Base-by-base conservation (phyloP, 1,139 yeast genomes). In the Eremothecium gossypii region DNA sequence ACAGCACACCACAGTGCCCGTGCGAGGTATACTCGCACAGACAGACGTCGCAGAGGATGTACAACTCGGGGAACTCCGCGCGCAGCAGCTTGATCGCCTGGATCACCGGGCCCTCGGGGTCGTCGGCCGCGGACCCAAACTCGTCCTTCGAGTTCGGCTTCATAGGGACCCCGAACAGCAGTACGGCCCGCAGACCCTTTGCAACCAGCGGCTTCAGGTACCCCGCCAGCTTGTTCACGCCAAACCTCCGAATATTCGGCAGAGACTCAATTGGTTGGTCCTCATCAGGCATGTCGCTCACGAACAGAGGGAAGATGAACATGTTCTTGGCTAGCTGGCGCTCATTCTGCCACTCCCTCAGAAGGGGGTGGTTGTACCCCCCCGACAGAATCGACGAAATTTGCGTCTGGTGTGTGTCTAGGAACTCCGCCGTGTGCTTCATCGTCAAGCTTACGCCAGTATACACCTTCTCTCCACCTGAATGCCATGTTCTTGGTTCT, bases 61-160 rank as follows among this genome's bases (percentile, higher is more conserved):
- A 91, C 47, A 91, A 71, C 34, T 77, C 83, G 4, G 98, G 97
- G 65, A 83, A 87, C 30, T 73, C 67, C 38, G 64, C 53, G 47
- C 72, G 73, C 47, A 91, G 71, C 2, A 74, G 70, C 57, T 78
- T 81, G 54, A 84, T 80, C 27, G 91, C 83, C 48, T 64, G 72
- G 51, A 91, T 89, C 4, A 91, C 97, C 2, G 98, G 98, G 0
- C 98, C 97, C 30, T 84, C 73, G 35, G 96, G 96, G 64, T 89
- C 96, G 62, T 91, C 98, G 1, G 99, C 98, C 35, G 87, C 77
- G 2, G 95, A 76, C 12, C 96, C 99, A 38, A 70, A 70, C 7
- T 73, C 70, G 61, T 91, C 98, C 59, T 91, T 91, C 35, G 69
- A 76, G 2, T 83, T 85, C 6, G 73, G 79, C 42, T 76, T 74